Conservation (phyloP, 202 grass and related monocot species). For the Setaria italica region DNA sequence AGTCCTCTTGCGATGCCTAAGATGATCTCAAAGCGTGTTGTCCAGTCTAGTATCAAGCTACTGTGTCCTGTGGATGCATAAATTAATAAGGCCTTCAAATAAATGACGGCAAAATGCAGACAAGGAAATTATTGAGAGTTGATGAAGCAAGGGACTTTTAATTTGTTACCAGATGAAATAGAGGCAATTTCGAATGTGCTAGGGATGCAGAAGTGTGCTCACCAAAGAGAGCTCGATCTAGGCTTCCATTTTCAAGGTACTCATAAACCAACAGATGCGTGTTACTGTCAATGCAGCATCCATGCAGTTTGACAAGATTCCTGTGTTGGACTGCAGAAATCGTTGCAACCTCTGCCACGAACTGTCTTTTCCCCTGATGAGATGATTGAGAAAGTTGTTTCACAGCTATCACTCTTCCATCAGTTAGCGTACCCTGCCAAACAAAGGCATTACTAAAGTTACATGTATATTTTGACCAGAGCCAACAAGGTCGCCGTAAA, state of each 20-base stretch:
- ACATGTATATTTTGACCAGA: background rate
- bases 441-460: background rate
- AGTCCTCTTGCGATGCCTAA: slow-evolving; percentile 73
- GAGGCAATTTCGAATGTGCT: background rate
- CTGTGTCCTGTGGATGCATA: slow-evolving; percentile 43
- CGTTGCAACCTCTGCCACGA: slow-evolving; percentile 64
- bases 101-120: background rate
- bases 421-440: slow-evolving; percentile 58
- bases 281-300: slow-evolving; percentile 70
- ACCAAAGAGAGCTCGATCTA: slow-evolving; percentile 74
- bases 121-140: background rate
- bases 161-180: background rate
- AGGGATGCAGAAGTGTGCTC: slow-evolving; percentile 5
- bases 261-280: slow-evolving; percentile 69
- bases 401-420: slow-evolving; percentile 68
- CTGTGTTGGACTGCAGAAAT: slow-evolving; percentile 73
- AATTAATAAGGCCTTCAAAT: no score
- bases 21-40: slow-evolving; percentile 67
- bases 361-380: slow-evolving; percentile 69
- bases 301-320: slow-evolving; percentile 75
- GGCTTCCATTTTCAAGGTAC: slow-evolving; percentile 72
- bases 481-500: background rate
- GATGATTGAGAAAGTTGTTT: slow-evolving; percentile 70
- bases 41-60: slow-evolving; percentile 68
- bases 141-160: background rate